A percentile compares a stretch with the other conserved stretches of the same genome.
phyloP scores from a whole-genome alignment of 371 early-diverging fungal species.

The Syncephalastrum racemosum region DNA sequence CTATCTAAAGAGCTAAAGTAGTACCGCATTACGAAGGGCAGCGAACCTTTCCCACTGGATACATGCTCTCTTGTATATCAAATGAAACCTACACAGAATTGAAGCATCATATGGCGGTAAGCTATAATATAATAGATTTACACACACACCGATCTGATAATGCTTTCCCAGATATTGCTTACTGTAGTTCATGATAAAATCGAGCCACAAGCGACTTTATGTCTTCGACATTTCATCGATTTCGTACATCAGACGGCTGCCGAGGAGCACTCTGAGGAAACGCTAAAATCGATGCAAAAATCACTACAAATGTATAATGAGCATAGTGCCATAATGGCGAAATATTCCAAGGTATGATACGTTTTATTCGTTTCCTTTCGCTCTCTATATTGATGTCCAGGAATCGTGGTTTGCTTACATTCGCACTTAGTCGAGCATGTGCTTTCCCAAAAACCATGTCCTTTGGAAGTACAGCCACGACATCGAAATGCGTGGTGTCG shows the following conservation, averaged over 20 bases:
- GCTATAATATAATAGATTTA: background rate
- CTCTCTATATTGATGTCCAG: background rate
- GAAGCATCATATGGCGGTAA: too few species aligned
- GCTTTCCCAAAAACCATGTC: constrained; percentile 10
- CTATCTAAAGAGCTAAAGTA: too few species aligned
- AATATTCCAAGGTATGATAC: constrained; percentile 3
- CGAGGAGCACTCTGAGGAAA: constrained; percentile 2
- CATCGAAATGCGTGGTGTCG: constrained; percentile 1
- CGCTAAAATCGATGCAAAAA: constrained; percentile 1
- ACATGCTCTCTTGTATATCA: background rate
- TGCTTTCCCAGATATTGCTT: constrained; percentile 6
- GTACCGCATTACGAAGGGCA: too few species aligned
- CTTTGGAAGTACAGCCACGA: constrained; percentile 6
- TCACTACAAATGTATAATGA: background rate
- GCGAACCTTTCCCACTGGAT: too few species aligned
- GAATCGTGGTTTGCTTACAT: too few species aligned
- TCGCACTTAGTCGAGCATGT: constrained; percentile 4
- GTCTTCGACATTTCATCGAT: constrained; percentile 10
- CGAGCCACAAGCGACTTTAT: background rate
- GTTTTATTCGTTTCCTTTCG: background rate
- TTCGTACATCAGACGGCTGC: constrained; percentile 4
- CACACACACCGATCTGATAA: background rate
- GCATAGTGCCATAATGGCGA: constrained; percentile 1
- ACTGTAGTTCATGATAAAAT: background rate
- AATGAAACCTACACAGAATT: constrained; percentile 6